phyloP scores from a whole-genome alignment of 2,329 filamentous ascomycete species.

The Cladophialophora yegresii region DNA sequence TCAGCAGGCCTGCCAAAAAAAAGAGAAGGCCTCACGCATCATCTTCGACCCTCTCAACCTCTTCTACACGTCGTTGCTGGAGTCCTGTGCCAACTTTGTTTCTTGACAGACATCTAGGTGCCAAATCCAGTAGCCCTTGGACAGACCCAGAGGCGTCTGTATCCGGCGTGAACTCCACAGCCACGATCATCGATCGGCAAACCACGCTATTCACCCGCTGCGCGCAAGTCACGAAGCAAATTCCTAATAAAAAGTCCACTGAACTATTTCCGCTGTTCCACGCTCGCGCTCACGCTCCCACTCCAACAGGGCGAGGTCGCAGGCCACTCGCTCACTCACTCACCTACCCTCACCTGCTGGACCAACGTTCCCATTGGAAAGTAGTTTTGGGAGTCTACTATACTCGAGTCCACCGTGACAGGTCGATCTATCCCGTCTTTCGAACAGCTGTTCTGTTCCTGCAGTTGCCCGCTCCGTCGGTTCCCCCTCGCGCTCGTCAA shows the following conservation, averaged over 20 bases:
- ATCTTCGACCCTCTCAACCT: background rate
- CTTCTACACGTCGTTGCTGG: background rate
- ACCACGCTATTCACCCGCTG: slow-evolving; percentile 17
- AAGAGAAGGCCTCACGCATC: slow-evolving; percentile 16
- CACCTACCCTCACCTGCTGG: slow-evolving; percentile 11
- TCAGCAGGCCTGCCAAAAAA: slow-evolving; percentile 25
- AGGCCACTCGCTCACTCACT: slow-evolving; percentile 9
- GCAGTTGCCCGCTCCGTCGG: slow-evolving; percentile 11
- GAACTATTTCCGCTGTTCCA: slow-evolving; percentile 18
- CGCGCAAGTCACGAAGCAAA: slow-evolving; percentile 16
- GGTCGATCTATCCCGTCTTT: background rate
- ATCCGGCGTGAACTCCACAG: slow-evolving; percentile 15
- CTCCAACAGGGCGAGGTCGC: slow-evolving; percentile 6
- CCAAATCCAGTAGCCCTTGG: background rate
- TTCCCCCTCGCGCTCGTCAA: slow-evolving; percentile 13
- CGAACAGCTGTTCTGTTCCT: slow-evolving; percentile 8
- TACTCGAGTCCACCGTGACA: slow-evolving; percentile 10
- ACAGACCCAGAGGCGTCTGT: background rate
- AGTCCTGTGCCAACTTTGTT: background rate
- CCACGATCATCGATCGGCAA: slow-evolving; percentile 19
- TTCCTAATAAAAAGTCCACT: slow-evolving; percentile 17
- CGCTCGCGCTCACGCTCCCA: slow-evolving; percentile 13
- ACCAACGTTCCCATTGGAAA: slow-evolving; percentile 6
- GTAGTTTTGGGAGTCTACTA: background rate
- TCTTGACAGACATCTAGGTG: background rate